Evolutionary conservation across 164 flowering plant genomes (phyloP), one percentile per base, ranked within the genome.

Genomic region (Vitis labrusca): DNA sequence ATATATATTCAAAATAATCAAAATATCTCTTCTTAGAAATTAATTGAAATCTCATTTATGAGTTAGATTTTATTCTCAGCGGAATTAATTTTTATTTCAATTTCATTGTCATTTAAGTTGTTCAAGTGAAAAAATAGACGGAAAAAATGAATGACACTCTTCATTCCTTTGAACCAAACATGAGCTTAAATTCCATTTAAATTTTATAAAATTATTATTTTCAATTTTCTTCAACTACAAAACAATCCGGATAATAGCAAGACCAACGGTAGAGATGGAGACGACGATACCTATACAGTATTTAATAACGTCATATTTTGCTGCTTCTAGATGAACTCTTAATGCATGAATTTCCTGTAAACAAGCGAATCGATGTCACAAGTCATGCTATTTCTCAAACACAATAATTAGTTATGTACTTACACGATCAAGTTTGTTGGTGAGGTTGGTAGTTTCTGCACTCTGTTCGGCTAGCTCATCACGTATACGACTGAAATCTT

Each of bases 201-300:
- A 19, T 19, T 19, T 19, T 19, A 19, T 19, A 0, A 19, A 19
- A 19, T 19, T 19, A 19, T 19, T 19, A 19, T 19, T 19, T 19
- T 19, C 23, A 19, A 19, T 19, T 19, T 19, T 19, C 23, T 32
- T 32, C 0, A 3, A 32, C 59, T 67, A 74, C 72, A 74, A 11
- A 55, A 84, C 61, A 55, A 89, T 71, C 48, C 91, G 90, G 57
- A 86, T 8, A 1, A 83, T 59, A 53, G 91, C 90, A 65, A 89
- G 78, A 53, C 89, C 91, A 68, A 88, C 85, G 16, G 90, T 89
- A 11, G 86, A 82, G 19, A 88, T 76, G n/a, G 91, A 87, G 63
- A 80, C 87, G 2, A 89, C 80, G 23, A 90, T 84, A 71, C 90
- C 94, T 55, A 87, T 80, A 79, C 94, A 89, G 70, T 88, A 86